Base-by-base conservation (phyloP, 1,139 yeast genomes). In the Pichia sp. region DNA sequence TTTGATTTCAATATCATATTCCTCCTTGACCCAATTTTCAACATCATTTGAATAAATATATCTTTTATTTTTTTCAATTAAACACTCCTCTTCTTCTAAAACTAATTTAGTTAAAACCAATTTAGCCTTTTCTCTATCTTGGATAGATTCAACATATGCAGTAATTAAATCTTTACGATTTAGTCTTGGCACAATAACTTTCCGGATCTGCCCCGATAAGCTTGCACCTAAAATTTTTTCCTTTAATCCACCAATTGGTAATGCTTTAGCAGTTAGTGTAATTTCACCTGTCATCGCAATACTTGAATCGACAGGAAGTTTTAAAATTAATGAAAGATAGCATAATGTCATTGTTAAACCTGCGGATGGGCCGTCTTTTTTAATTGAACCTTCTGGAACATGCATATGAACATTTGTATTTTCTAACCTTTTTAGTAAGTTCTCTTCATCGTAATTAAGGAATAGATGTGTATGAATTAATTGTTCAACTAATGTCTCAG, bases 271-370 rank as follows among this genome's bases (percentile, higher is more conserved):
- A 32, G 96, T 71, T 25, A 89, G 70, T 0, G 96, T 87, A 53
- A 89, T 82, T 60, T 89, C 97, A 4, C 97, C 97, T 0, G 97
- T 89, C 96, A 89, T 86, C 47, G 97, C 96, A 47, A 87, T 67
- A 45, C 76, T 72, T 12, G 75, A 64, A 6, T 85, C 81, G 11
- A 87, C 84, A 0, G 89, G 82, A 49, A 72, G 74, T 49, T 81
- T 75, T 44, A 87, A 63, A 4, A 89, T 73, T 47, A 86, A 68
- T 0, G 96, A 87, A 38, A 89, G 66, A 45, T 89, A 69, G 60
- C 89, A 85, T 41, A 87, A 65, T 0, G 96, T 84, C 80, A 89
- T 87, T 4, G 97, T 87, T 37, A 87, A 79, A 35, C 97, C 97
- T 0, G 97, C 97, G 33, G 90, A 81, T 2, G 97, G 97, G 0